Base-by-base conservation (phyloP, 352 stramenopile species). In the Phytopythium ostracodes region DNA sequence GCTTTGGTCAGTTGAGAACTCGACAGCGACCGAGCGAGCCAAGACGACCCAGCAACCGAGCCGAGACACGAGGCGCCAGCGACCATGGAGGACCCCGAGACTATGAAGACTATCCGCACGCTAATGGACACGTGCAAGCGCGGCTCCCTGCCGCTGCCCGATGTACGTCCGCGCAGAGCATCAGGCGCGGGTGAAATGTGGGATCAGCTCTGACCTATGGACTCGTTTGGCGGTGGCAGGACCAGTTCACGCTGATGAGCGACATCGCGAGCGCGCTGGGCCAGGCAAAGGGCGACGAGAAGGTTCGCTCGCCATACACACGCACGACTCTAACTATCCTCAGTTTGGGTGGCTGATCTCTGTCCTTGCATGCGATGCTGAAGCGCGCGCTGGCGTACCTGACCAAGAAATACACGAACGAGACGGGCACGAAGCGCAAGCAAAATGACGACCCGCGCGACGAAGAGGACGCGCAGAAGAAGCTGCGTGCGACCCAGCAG, bases 71-170 rank as follows among this genome's bases (percentile, higher is more conserved):
- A 1, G 57, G 17, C 29, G 50, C 7, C 42, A 47, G 42, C 42
- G 18, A 47, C 56, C 46, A 64, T 57, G 58, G 42, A 36, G 22
- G 52, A 49, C 14, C 18, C 24, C 24, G 29, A 33, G 67, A 52
- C 8, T 40, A 59, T 7, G 56, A 58, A 12, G 50, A 56, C 49
- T 54, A 43, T 12, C 44, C 36, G 11, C 24, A 6, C 15, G 9
- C 59, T 43, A 31, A 53, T 29, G 63, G 63, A 11, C 68, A 67
- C 20, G 65, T 22, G 47, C 67, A 54, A 31, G 46, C 56, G 53
- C 53, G n/a, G 10, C n/a, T 24, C 53, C 8, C 22, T 47, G 33
- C 53, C 53, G 10, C n/a, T 59, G 11, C 53, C 53, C 14, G 22
- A 46, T 9, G 53, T 59, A 22, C 22, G 51, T 44, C 31, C n/a